Evolutionary conservation across 2,329 filamentous ascomycete species (phyloP), one percentile per base, ranked within the genome.

Genomic region (Aspergillaceae sp.): DNA sequence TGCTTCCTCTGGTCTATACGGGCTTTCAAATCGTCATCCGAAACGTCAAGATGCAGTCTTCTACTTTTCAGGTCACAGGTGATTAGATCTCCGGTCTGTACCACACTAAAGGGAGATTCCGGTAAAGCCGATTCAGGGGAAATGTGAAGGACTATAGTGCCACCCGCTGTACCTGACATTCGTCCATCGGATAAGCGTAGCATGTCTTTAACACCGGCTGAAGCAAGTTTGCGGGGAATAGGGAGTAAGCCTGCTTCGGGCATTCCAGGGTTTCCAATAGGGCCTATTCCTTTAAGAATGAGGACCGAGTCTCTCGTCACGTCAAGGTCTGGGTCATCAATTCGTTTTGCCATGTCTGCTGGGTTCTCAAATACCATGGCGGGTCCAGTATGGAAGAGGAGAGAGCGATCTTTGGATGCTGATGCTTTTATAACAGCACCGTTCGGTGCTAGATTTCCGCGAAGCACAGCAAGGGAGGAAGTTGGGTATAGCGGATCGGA

Each of bases 111-210:
- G 6, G 71, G 67, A 1, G 71, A 74, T 19, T 69, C 69, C 0
- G 69, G 64, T 7, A 75, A 52, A 1, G 66, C 73, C 4, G 72
- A 67, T 53, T 79, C 76, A 0, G 76, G 76, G 3, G 71, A 74
- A 29, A 78, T 68, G 51, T 79, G 75, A 26, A 79, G 59, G 2
- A 75, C 64, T 19, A 79, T 75, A 0, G 75, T 78, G 3, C 75
- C 75, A 0, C 75, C 76, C 2, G 76, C 75, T 3, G 75, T 79
- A 0, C 76, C 75, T 29, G 68, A 73, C 74, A 79, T 78, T 26
- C 76, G 63, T 1, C 76, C 75, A 59, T 79, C 76, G 0, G 70
- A 74, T 4, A 78, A 57, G 1, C 76, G 63, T 29, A 78, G 55
- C 75, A 79, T 78, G 52, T 78, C 74, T 28, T 63, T 66, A 1